Conservation (phyloP, 1,284 basidiomycete species). For the Fistulinella cinereoalba region DNA sequence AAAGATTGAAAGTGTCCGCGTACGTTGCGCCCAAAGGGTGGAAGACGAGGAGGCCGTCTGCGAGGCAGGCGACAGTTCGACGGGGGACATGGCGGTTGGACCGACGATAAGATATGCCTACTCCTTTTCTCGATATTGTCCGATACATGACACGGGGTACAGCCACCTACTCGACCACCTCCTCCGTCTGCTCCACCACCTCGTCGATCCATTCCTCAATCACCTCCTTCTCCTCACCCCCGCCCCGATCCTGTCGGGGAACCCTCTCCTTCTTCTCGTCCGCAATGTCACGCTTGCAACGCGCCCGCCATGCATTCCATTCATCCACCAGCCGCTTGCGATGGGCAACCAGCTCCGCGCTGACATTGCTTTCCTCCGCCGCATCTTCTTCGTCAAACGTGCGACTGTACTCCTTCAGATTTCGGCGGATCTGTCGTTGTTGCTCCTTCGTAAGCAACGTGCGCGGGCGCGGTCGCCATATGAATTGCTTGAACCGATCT, state of each 20-base stretch:
- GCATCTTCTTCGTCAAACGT: conserved; percentile 97
- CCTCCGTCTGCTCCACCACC: conserved; percentile 86
- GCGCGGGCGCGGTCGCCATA: conserved; percentile 94
- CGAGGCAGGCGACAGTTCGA: conserved; percentile 30
- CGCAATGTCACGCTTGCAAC: conserved; percentile 57
- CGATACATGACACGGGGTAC: conserved; percentile 1
- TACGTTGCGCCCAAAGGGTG: conserved; percentile 50
- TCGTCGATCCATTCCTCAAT: conserved; percentile 92
- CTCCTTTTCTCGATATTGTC: too few relatives aligned
- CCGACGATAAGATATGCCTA: conserved; percentile 18
- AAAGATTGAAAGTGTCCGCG: conserved; percentile 3
- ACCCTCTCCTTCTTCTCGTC: conserved; percentile 45
- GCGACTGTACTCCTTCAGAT: conserved; percentile 89
- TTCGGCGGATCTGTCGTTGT: conserved; percentile 85
- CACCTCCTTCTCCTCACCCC: conserved; percentile 70
- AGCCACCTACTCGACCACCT: conserved; percentile 49
- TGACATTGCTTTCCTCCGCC: conserved; percentile 91
- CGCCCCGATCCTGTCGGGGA: conserved; percentile 36
- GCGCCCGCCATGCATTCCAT: conserved; percentile 94
- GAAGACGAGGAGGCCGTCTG: conserved; percentile 28
- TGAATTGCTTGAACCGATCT: conserved; percentile 98
- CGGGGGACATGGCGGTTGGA: conserved; percentile 23
- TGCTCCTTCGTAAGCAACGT: conserved; percentile 87
- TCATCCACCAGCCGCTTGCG: conserved; percentile 93
- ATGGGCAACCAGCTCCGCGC: conserved; percentile 89